Conservation (phyloP, 2,329 filamentous ascomycete genomes). For the Aureobasidium uvarum region DNA sequence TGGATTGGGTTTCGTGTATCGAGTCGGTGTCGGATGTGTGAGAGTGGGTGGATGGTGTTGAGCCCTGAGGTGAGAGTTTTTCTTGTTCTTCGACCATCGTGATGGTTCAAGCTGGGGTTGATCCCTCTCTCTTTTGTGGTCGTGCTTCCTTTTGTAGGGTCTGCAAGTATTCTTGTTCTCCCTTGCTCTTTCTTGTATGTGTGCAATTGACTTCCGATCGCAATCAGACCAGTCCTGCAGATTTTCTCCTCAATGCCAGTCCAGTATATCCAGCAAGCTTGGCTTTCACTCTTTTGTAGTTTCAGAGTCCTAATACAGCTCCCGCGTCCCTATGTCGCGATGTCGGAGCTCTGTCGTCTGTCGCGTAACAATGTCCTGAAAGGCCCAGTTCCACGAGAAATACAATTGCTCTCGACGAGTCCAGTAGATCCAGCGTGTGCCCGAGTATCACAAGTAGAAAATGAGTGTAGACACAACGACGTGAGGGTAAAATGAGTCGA, state of each 20-base stretch:
- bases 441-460: not conserved
- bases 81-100: conserved; percentile 18
- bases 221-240: not conserved
- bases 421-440: not conserved
- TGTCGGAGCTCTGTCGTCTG: not conserved
- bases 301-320: not conserved
- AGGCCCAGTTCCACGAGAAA: not conserved
- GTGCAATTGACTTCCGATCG: not conserved
- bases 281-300: not conserved
- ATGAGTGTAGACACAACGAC: no score
- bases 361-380: not conserved
- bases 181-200: not conserved
- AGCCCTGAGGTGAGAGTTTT: not conserved
- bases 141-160: not conserved
- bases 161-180: not conserved
- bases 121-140: not conserved
- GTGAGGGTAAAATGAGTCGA: not conserved
- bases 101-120: not conserved
- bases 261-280: not conserved
- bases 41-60: not conserved
- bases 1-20: conserved; percentile 9
- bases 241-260: not conserved
- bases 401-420: not conserved
- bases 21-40: conserved; percentile 16
- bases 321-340: not conserved